Percentiles rank a stretch among this genome's conserved stretches.
These are phyloP conservation scores for Halenospora varia DNA, from an alignment of 495 filamentous ascomycete species.

Conservation along the genomic window DNA sequence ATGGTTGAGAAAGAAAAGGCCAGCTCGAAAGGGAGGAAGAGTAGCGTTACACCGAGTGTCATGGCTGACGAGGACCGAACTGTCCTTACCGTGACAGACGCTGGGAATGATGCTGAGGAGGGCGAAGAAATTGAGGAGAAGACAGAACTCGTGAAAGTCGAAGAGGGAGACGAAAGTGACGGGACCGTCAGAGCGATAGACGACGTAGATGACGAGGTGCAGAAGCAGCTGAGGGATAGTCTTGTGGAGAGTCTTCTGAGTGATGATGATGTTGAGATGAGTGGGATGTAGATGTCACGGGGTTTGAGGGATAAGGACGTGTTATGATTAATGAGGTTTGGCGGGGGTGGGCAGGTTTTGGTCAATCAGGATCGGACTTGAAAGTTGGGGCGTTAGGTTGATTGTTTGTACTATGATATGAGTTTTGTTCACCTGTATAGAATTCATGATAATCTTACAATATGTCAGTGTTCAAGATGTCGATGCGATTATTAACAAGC, in stretches of 20 bases:
- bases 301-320: not conserved
- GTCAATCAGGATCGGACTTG: not conserved
- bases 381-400: not conserved
- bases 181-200: slow-evolving; percentile 17
- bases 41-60: slow-evolving; percentile 13
- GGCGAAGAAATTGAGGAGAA: too few species aligned
- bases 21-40: slow-evolving; percentile 23
- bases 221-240: slow-evolving; percentile 18
- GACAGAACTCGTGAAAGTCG: slow-evolving; percentile 25
- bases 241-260: slow-evolving; percentile 40
- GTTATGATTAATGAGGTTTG: slow-evolving; percentile 1
- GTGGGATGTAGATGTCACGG: slow-evolving; percentile 7
- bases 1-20: slow-evolving; percentile 33
- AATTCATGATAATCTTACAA: too few species aligned
- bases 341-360: not conserved
- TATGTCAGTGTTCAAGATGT: too few species aligned
- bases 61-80: not conserved
- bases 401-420: not conserved
- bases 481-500: too few species aligned
- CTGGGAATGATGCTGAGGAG: not conserved
- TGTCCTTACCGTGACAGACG: not conserved
- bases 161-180: slow-evolving; percentile 32
- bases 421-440: too few species aligned
- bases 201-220: slow-evolving; percentile 14
- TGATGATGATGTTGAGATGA: slow-evolving; percentile 36